Evolutionary conservation across 1,284 basidiomycete species (phyloP), one percentile per base, ranked within the genome.

Genomic region (Ceratobasidium sp.): DNA sequence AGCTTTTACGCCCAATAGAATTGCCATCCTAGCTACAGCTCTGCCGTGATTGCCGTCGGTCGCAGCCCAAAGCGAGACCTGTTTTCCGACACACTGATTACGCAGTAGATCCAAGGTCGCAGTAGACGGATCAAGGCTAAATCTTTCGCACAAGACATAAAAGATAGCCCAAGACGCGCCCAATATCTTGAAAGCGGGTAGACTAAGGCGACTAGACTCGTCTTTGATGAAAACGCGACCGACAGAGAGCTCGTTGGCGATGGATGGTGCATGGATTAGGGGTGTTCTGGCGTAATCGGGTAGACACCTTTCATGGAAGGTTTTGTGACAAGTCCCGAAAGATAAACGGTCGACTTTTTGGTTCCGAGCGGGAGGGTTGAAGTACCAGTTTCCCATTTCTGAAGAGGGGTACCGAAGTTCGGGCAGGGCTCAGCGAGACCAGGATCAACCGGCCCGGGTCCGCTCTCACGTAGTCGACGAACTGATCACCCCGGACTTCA

Each of bases 21-120:
- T 17, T 1, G 68, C 77, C 75, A 79, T 78, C n/a, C 62, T 59
- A 2, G 77, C 78, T 15, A 79, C 76, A 29, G 78, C 78, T 40
- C 78, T 8, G 0, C 78, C 78, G 64, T 79, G 78, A 44, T 79
- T 79, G 2, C 78, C 78, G 25, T 79, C 78, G 17, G 78, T 79
- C 2, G 77, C 68, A 1, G 78, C 75, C 34, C 65, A 66, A 6
- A 79, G 62, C 29, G 64, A 25, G 22, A 67, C 22, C 1, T 37
- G 34, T 46, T 65, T 49, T 19, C 46, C 69, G 4, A 13, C 19
- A 40, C 51, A 54, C 22, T 29, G 32, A 19, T 8, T n/a, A 3
- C 44, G 46, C 8, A 77, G 15, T 17, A 57, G 61, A 17, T 74
- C 76, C 2, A 73, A 52, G 0, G 76, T 65, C 32, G 56, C 68